A percentile compares a stretch with the other conserved stretches of the same genome.
Evolutionary conservation across 2,329 filamentous ascomycete genomes (phyloP).

Genomic region (Fusarium anthophilum): DNA sequence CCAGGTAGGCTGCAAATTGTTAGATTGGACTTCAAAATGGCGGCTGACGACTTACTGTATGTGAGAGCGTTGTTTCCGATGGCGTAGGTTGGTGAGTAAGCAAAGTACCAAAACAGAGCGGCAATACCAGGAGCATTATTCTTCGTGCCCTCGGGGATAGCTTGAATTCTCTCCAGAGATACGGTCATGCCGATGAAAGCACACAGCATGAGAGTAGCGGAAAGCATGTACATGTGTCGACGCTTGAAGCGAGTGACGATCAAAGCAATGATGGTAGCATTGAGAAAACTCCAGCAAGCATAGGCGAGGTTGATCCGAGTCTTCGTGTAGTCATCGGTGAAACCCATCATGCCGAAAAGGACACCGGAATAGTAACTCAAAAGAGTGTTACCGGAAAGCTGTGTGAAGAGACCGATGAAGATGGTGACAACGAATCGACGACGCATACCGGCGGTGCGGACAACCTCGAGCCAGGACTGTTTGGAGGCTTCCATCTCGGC

Average conservation of each 20-base stretch:
- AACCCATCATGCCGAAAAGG: conserved; percentile 57
- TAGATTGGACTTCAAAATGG: not conserved
- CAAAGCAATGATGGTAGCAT: conserved; percentile 52
- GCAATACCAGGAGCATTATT: conserved; percentile 23
- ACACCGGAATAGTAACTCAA: conserved; percentile 45
- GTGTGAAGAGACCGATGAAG: conserved; percentile 62
- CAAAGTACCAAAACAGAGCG: conserved; percentile 31
- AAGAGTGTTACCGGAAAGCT: conserved; percentile 59
- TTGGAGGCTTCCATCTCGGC: conserved; percentile 62
- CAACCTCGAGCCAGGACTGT: conserved; percentile 61
- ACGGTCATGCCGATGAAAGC: conserved; percentile 66
- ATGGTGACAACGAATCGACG: conserved; percentile 59
- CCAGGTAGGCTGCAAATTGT: conserved; percentile 53
- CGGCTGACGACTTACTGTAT: conserved; percentile 17
- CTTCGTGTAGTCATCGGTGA: conserved; percentile 52
- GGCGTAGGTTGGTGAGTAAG: conserved; percentile 30
- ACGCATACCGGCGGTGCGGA: conserved; percentile 60
- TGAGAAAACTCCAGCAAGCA: conserved; percentile 57
- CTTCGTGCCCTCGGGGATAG: conserved; percentile 35
- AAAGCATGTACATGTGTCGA: conserved; percentile 62
- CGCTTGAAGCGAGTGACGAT: conserved; percentile 57
- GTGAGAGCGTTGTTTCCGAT: conserved; percentile 37
- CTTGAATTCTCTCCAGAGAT: conserved; percentile 51
- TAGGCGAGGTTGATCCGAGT: conserved; percentile 58
- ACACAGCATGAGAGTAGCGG: conserved; percentile 57